Conservation (phyloP, 805 yeast species). For the Yarrowia sp. region DNA sequence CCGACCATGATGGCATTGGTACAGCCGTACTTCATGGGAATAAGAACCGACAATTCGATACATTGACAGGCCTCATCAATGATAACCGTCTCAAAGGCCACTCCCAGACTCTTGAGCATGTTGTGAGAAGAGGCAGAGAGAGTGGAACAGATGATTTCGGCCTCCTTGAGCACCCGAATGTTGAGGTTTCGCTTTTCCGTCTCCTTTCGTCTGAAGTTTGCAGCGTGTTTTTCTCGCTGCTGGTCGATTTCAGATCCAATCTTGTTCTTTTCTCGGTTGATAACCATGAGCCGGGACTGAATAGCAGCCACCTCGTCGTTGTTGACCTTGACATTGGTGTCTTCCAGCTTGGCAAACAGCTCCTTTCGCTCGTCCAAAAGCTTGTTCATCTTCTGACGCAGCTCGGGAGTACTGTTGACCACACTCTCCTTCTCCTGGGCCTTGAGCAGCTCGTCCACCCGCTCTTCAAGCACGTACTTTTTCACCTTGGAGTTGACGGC, state of each 20-base stretch:
- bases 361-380: constrained; percentile 49
- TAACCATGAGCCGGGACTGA: constrained; percentile 47
- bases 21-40: constrained; percentile 90
- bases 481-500: constrained; percentile 78
- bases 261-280: constrained; percentile 61
- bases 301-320: constrained; percentile 26
- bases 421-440: constrained; percentile 34
- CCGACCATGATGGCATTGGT: constrained; percentile 94
- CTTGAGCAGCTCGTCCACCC: constrained; percentile 62
- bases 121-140: constrained; percentile 94
- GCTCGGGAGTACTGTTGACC: constrained; percentile 40
- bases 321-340: neutral
- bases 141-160: constrained; percentile 87
- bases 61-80: constrained; percentile 98
- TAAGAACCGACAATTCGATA: constrained; percentile 86
- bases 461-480: constrained; percentile 80
- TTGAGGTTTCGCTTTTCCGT: constrained; percentile 73
- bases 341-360: constrained; percentile 31
- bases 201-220: constrained; percentile 70
- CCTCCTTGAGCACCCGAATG: constrained; percentile 62
- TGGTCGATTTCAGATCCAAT: constrained; percentile 72
- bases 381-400: constrained; percentile 33
- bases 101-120: constrained; percentile 65
- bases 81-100: constrained; percentile 83
- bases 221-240: constrained; percentile 67